Evolutionary conservation across 306 rosid genomes (phyloP), one percentile per base, ranked within the genome.

Genomic region (Mucuna pruriens): DNA sequence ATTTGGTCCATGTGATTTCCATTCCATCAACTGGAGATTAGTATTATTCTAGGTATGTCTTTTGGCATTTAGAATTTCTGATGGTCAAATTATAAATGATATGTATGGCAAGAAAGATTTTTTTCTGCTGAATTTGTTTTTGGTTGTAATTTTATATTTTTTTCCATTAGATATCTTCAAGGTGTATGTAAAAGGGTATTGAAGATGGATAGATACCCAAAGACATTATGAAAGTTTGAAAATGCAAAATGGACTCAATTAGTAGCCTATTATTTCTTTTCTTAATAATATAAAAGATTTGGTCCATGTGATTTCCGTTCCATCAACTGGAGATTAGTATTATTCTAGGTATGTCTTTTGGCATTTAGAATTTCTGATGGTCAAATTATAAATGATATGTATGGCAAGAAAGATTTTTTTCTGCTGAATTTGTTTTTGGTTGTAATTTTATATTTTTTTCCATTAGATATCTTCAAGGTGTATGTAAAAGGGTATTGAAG

Each of bases 1-100:
- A 40, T 40, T 58, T 75, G 36, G 71, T 42, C 38, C 48, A 60
- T 82, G 9, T 58, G 33, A 48, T 46, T 75, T 71, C 64, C 67
- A 44, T 4, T 26, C 60, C 36, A 80, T 81, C 34, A 51, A 65
- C 31, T 49, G n/a, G 17, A 64, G 75, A 63, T 36, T 48, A 16
- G 17, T 63, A 40, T 49, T 25, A 19, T 42, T 67, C 23, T 45
- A 33, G 48, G 25, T 76, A n/a, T 42, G 69, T 48, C 31, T 58
- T 45, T 67, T 42, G 36, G 38, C 60, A 45, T 68, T 55, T 68
- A 22, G 48, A 74, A 81, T 67, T 52, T 52, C 60, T 36, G 26
- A 55, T 64, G 42, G 48, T 68, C n/a, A 57, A 17, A 31, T 55
- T 66, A 15, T 54, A 19, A 11, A 9, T 31, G 71, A 66, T 8